phyloP scores from a whole-genome alignment of 805 yeast genomes.

The Ogataea nakhonphanomensis region DNA sequence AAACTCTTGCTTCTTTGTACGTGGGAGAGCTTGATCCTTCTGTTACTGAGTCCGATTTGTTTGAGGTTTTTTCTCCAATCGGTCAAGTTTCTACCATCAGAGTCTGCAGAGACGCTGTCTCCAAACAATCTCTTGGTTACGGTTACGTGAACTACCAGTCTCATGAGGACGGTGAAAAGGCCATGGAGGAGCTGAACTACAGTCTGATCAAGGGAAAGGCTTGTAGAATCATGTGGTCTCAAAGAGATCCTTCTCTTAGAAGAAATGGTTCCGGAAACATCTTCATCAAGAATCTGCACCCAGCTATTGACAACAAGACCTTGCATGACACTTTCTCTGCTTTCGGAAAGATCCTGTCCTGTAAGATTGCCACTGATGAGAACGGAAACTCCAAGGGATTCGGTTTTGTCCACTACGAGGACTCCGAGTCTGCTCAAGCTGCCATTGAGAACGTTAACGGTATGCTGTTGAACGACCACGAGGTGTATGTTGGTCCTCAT shows the following conservation, averaged over 20 bases:
- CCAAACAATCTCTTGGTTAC: slow-evolving; percentile 95
- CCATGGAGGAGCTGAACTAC: slow-evolving; percentile 94
- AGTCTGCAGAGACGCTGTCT: slow-evolving; percentile 97
- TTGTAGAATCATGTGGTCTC: slow-evolving; percentile 99
- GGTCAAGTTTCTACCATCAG: slow-evolving; percentile 96
- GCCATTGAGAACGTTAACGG: slow-evolving; percentile 98
- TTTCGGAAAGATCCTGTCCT: slow-evolving; percentile 91
- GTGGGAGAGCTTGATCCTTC: slow-evolving; percentile 95
- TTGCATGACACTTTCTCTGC: slow-evolving; percentile 97
- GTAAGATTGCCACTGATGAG: slow-evolving; percentile 96
- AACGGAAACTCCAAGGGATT: slow-evolving; percentile 90
- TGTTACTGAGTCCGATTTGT: slow-evolving; percentile 91
- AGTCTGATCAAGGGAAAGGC: slow-evolving; percentile 90
- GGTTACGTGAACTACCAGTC: slow-evolving; percentile 96
- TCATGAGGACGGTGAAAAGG: slow-evolving; percentile 85
- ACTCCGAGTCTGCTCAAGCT: slow-evolving; percentile 85
- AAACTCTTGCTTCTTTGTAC: slow-evolving; percentile 79
- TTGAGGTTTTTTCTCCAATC: slow-evolving; percentile 89
- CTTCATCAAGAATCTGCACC: slow-evolving; percentile 97
- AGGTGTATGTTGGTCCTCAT: slow-evolving; percentile 94
- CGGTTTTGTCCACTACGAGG: slow-evolving; percentile 96
- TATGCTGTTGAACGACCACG: slow-evolving; percentile 94
- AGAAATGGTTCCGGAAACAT: slow-evolving; percentile 95
- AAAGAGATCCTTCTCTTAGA: slow-evolving; percentile 95
- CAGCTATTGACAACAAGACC: slow-evolving; percentile 98